Percentiles rank a stretch among this genome's conserved stretches.
These are phyloP conservation scores for Vigna hirtella DNA, from an alignment of 306 rosid genomes.

Conservation along the genomic window DNA sequence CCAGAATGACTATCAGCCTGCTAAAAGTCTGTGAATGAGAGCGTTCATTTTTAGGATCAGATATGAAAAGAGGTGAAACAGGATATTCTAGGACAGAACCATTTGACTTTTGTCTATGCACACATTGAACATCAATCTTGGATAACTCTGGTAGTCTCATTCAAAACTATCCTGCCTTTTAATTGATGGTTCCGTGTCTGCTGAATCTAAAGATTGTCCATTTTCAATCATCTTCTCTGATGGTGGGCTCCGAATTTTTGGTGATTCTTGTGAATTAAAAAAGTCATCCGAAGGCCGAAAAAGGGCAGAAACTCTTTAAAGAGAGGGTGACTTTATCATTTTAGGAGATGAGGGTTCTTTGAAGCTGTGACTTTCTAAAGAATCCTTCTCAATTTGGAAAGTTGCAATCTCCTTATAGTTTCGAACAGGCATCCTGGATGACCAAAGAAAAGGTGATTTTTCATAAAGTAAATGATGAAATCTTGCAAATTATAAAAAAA, in stretches of 20 bases:
- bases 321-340: slow-evolving; percentile 91
- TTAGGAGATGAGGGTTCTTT: slow-evolving; percentile 96
- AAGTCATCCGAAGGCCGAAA: slow-evolving; percentile 69
- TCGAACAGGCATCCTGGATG: slow-evolving; percentile 86
- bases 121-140: slow-evolving; percentile 88
- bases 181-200: slow-evolving; percentile 87
- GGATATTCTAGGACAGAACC: slow-evolving; percentile 99
- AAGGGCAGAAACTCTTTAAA: slow-evolving; percentile 76
- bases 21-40: slow-evolving; percentile 99
- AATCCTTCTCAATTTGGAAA: slow-evolving; percentile 96
- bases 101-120: slow-evolving; percentile 70
- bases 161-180: slow-evolving; percentile 97
- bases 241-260: slow-evolving; percentile 83
- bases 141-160: slow-evolving; percentile 93
- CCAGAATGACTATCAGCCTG: slow-evolving; percentile 86
- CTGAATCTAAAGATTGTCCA: slow-evolving; percentile 72
- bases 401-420: slow-evolving; percentile 88
- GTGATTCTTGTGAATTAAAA: slow-evolving; percentile 84
- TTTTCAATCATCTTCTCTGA: slow-evolving; percentile 83
- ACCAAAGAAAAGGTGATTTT: slow-evolving; percentile 6
- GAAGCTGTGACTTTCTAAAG: slow-evolving; percentile 82
- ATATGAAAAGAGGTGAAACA: slow-evolving; percentile 88
- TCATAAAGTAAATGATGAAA: slow-evolving; percentile 17
- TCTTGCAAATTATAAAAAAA: slow-evolving; percentile 8
- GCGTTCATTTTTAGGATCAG: slow-evolving; percentile 98